phyloP scores from a whole-genome alignment of 2,329 filamentous ascomycete genomes.

The Didymella glomerata region DNA sequence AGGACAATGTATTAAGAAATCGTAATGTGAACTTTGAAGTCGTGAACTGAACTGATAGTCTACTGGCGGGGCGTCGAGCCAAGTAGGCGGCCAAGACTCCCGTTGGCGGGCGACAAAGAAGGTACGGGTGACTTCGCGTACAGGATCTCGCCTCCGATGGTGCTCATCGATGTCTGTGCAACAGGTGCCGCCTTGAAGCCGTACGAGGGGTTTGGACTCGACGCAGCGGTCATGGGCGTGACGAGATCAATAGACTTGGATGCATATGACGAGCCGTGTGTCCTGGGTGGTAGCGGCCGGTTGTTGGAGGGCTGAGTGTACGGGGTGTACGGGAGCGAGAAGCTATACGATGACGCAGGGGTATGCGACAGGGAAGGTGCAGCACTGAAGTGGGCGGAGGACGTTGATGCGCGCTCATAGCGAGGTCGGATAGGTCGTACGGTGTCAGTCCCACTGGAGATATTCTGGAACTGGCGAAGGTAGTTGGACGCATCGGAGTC shows the following conservation, averaged over 20 bases:
- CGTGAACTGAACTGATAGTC: slow-evolving; percentile 4
- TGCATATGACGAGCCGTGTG: slow-evolving; percentile 47
- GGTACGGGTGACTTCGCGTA: slow-evolving; percentile 49
- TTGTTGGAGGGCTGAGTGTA: slow-evolving; percentile 27
- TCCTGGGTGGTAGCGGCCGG: slow-evolving; percentile 52
- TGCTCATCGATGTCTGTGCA: slow-evolving; percentile 44
- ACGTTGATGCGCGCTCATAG: slow-evolving; percentile 48
- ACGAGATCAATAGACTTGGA: slow-evolving; percentile 57
- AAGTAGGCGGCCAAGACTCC: slow-evolving; percentile 50
- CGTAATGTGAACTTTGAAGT: background rate
- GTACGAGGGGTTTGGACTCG: slow-evolving; percentile 44
- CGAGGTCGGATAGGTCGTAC: slow-evolving; percentile 44
- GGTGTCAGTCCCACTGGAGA: slow-evolving; percentile 36
- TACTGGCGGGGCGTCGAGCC: slow-evolving; percentile 35
- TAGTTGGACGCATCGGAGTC: slow-evolving; percentile 54
- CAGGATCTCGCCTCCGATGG: slow-evolving; percentile 49
- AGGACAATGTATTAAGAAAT: slow-evolving; percentile 14
- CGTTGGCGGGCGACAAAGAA: slow-evolving; percentile 45
- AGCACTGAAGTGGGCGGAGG: slow-evolving; percentile 48
- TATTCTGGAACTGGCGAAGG: slow-evolving; percentile 53
- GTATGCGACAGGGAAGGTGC: slow-evolving; percentile 58
- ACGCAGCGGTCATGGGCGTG: slow-evolving; percentile 50
- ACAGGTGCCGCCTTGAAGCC: slow-evolving; percentile 46
- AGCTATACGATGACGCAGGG: slow-evolving; percentile 56
- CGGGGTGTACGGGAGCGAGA: slow-evolving; percentile 54